A percentile compares a stretch with the other conserved stretches of the same genome.
Evolutionary conservation across 257 asterid species (phyloP).

Genomic region (Nicotiana otophora): DNA sequence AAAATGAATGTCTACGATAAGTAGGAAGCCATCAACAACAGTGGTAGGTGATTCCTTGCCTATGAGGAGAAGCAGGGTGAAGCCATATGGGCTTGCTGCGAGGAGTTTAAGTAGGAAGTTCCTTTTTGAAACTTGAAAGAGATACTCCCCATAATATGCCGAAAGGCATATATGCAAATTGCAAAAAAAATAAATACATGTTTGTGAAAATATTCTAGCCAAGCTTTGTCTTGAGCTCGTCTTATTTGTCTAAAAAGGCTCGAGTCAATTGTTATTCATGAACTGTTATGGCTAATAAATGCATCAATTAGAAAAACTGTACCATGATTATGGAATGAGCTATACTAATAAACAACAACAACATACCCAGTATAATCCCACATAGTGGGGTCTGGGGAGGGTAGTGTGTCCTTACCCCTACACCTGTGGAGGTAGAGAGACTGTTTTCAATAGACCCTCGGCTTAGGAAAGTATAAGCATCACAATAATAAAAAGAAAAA

Average conservation of each 20-base stretch:
- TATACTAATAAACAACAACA: not conserved
- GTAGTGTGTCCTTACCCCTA: too few species aligned
- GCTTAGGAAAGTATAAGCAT: too few species aligned
- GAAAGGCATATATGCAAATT: not conserved
- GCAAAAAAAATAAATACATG: not conserved
- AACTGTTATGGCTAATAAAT: not conserved
- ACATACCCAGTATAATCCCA: too few species aligned
- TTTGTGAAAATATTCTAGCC: not conserved
- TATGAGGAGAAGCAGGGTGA: not conserved
- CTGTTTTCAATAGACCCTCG: too few species aligned
- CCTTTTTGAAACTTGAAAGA: not conserved
- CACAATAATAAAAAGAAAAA: too few species aligned
- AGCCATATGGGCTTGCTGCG: not conserved
- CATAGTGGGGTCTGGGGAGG: too few species aligned
- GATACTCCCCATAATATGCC: not conserved
- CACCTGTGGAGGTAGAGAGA: too few species aligned
- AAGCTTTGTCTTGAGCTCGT: not conserved
- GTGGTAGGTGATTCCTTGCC: not conserved
- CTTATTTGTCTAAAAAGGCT: not conserved
- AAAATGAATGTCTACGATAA: not conserved
- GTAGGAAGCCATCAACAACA: not conserved
- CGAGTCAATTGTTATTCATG: not conserved
- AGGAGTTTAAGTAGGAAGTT: not conserved
- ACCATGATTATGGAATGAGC: not conserved
- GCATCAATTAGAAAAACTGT: not conserved